Evolutionary conservation across 73 alveolate species (phyloP), one percentile per base, ranked within the genome.

Genomic region (Diophrys appendiculata): DNA sequence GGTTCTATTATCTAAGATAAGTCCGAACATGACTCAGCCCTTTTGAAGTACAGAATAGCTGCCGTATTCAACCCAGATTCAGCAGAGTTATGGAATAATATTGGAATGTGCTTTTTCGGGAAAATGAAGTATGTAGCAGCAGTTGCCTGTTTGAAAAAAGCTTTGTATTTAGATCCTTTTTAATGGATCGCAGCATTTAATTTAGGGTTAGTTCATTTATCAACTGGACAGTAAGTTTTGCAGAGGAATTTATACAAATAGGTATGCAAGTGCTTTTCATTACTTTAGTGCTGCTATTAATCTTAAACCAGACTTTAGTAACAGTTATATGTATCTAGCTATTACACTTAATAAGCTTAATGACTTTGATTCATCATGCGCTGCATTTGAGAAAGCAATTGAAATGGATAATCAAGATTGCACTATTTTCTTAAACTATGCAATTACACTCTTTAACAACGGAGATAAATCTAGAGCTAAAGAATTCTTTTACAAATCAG

Each of bases 71-170:
- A 96, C 74, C 98, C 97, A 22, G 92, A 94, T 76, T 94, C 99
- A 0, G 98, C 99, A 1, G 95, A 93, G 78, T 84, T 96, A 13
- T 96, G 99, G 99, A 96, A 94, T 89, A 96, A 96, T 83, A 80
- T 96, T 8, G 99, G 98, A 22, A 93, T 96, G 98, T 88, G 96
- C 87, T 96, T 87, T 92, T 96, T 93, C 32, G 98, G 98, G 28
- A 96, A 91, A 82, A 85, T 89, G 54, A 96, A 96, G 90, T 90
- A 83, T 75, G 98, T 96, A 56, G 98, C 98, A 26, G 96, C 99
- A 0, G 82, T 94, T 1, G 98, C 99, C 27, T 96, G 99, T 73
- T 69, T 92, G 13, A 95, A 95, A 83, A 85, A 92, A 54, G 99
- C 99, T 0, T 92, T 95, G 33, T 95, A 92, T 81, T 76, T 95